Evolutionary conservation across 2,329 filamentous ascomycete species (phyloP).

Genomic region (Aureobasidium sp.): DNA sequence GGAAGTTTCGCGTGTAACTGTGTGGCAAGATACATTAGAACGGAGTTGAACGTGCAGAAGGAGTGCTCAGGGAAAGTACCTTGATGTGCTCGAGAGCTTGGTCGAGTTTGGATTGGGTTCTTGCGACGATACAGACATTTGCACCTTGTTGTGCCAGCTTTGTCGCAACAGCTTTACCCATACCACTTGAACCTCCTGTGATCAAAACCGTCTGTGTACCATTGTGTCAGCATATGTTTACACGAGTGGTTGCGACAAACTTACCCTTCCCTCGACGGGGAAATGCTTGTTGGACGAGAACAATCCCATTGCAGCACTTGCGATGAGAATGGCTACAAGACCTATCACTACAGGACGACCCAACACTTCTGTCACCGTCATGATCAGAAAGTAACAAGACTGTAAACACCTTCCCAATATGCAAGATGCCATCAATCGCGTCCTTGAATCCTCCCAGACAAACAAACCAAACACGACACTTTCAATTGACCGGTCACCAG

Average conservation of each 20-base stretch:
- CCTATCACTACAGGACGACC: not conserved
- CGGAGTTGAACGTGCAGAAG: not conserved
- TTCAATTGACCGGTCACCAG: not conserved
- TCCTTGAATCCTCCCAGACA: not conserved
- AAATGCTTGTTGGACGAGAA: slow-evolving; percentile 66
- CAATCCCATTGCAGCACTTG: slow-evolving; percentile 54
- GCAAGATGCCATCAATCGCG: too few species aligned
- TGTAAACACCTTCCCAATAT: too few species aligned
- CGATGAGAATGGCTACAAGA: slow-evolving; percentile 21
- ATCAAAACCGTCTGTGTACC: slow-evolving; percentile 70
- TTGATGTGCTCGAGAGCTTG: slow-evolving; percentile 57
- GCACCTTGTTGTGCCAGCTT: slow-evolving; percentile 76
- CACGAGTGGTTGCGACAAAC: not conserved
- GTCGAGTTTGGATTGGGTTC: slow-evolving; percentile 66
- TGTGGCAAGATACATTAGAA: not conserved
- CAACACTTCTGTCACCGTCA: not conserved
- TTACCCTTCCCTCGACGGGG: slow-evolving; percentile 73
- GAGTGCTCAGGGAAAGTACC: slow-evolving; percentile 33
- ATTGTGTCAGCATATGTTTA: slow-evolving; percentile 13
- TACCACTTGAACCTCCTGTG: slow-evolving; percentile 87
- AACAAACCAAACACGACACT: slow-evolving; percentile 5
- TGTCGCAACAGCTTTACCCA: slow-evolving; percentile 69
- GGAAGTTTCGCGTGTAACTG: not conserved
- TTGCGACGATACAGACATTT: slow-evolving; percentile 76
- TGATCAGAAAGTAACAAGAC: not conserved